These are phyloP conservation scores for Nannochloropsis granulata DNA, from an alignment of 108 stramenopile species.

Conservation along the genomic window DNA sequence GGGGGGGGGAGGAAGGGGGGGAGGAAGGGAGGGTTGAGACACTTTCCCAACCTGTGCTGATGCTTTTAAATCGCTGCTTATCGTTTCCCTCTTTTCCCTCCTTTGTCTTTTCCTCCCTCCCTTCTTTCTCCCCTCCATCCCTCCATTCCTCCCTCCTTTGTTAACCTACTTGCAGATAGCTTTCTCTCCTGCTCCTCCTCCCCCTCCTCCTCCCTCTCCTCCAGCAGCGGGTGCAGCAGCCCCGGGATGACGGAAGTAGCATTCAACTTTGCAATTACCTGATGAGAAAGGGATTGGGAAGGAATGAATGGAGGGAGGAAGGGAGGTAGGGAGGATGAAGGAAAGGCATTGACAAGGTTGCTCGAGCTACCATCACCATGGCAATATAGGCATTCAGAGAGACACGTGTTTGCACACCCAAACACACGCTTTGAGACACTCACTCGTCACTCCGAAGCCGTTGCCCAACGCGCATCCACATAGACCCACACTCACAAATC, in stretches of 20 bases:
- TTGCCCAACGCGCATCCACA: too few relatives aligned
- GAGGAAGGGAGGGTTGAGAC: neutral
- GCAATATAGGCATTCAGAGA: too few relatives aligned
- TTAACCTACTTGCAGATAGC: neutral
- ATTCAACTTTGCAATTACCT: neutral
- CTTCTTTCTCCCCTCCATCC: neutral
- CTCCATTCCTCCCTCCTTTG: neutral
- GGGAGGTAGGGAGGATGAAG: neutral
- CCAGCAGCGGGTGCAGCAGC: neutral
- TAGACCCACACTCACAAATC: too few relatives aligned
- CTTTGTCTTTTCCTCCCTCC: neutral
- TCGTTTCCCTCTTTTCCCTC: neutral
- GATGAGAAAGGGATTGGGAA: too few relatives aligned
- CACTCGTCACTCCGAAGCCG: too few relatives aligned
- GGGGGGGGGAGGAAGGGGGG: neutral
- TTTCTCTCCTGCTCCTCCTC: neutral
- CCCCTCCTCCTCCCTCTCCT: neutral
- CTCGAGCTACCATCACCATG: neutral
- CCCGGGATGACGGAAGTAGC: neutral
- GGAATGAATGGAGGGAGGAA: neutral
- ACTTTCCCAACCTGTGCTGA: neutral
- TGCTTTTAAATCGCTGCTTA: neutral
- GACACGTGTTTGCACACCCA: too few relatives aligned
- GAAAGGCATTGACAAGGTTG: neutral
- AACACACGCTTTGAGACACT: too few relatives aligned